Evolutionary conservation across 176 grass and related monocot species (phyloP), one percentile per base, ranked within the genome.

Genomic region (Zizania latifolia): DNA sequence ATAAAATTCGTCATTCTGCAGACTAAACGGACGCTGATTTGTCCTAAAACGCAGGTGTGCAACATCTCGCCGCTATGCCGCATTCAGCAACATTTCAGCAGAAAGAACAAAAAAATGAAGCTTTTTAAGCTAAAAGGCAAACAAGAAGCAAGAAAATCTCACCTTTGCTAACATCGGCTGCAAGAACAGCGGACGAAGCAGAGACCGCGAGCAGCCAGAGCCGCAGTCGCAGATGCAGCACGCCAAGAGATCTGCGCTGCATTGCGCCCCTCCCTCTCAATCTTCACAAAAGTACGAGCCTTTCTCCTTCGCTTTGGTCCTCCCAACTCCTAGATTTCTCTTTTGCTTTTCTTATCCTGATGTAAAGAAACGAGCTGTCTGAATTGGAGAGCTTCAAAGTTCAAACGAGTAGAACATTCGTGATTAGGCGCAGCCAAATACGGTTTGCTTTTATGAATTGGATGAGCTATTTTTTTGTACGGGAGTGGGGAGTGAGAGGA

Each of bases 141-240:
- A 13, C 7, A 70, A 21, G 62, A 71, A 61, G 33, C 40, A 43
- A 59, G 29, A 71, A 78, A 41, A 35, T 71, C 35, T 79, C 38
- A 89, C 86, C 83, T 78, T 96, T 89, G 62, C 16, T 57, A 60
- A 46, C 68, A 71, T 85, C 83, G 55, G 83, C 58, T 15, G 75
- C 81, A 44, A 70, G 69, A 70, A 68, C 71, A 60, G 77, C 78
- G 12, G 63, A 58, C 11, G 60, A 86, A 17, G 70, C 79, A 41
- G 76, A 78, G 69, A 89, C 26, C 27, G 76, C 68, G 34, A 92
- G 83, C n/a, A 94, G 62, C 19, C 85, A 68, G 51, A 89, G 60
- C 6, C 43, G 23, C 35, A n/a, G n/a, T n/a, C n/a, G n/a, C n/a
- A n/a, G n/a, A n/a, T n/a, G n/a, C n/a, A 81, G 75, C 72, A 86